phyloP scores from a whole-genome alignment of 768 basidiomycete genomes.

The Leccinum variicolor region DNA sequence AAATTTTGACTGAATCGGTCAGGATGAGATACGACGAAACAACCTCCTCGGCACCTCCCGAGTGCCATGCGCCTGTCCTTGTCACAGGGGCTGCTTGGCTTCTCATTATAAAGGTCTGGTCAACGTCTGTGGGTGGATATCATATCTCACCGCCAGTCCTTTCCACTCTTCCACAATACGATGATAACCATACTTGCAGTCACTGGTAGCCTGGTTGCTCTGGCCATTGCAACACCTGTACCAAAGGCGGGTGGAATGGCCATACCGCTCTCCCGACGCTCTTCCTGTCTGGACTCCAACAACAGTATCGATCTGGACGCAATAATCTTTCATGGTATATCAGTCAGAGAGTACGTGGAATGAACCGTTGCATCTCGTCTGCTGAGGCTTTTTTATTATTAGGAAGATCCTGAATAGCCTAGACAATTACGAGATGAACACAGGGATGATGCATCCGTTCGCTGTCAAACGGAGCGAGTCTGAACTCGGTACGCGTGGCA shows the following conservation, averaged over 20 bases:
- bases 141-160: neutral
- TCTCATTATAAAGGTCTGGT: neutral
- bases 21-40: too few species aligned
- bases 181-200: neutral
- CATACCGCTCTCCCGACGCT: neutral
- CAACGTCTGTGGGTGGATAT: neutral
- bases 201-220: neutral
- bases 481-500: neutral
- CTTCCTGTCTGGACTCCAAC: neutral
- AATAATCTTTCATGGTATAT: neutral
- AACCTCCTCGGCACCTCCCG: constrained; percentile 13
- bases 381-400: neutral
- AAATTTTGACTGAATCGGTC: too few species aligned
- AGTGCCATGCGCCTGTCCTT: neutral
- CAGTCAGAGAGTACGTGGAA: neutral
- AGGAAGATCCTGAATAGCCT: neutral
- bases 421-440: neutral
- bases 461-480: neutral
- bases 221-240: neutral
- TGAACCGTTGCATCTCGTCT: neutral
- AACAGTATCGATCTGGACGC: neutral
- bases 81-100: too few species aligned
- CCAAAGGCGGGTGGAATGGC: neutral
- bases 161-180: neutral
- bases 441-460: neutral